Base-by-base conservation (phyloP, 1,139 yeast species). In the Debaryomycetaceae sp. region DNA sequence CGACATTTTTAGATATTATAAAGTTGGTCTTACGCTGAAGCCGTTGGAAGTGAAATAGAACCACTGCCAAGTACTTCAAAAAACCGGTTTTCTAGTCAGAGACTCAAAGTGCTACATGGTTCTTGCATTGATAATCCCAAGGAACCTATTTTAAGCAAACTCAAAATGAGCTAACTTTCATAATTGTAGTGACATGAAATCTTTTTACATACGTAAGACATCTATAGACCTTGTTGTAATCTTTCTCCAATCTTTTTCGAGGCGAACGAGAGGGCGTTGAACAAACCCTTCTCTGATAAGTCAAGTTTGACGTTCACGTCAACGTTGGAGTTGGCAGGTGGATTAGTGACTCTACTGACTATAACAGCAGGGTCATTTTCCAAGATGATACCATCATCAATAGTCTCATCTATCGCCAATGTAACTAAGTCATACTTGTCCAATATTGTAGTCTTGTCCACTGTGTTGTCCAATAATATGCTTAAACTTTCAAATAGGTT, bases 181-280 rank as follows among this genome's bases (percentile, higher is more conserved):
- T 17, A 17, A 17, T 17, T 17, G 20, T 17, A 17, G 20, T 17
- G 20, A 17, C 20, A 17, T 17, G 20, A 17, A 17, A 17, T 17
- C 20, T 17, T 17, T 17, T 17, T 11, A 27, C 31, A 11, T 27
- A 27, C 2, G 11, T 27, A 27, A 27, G 11, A 27, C 31, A 6
- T 11, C 51, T 66, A 79, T 57, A 80, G 74, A 38, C 84, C 83
- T 76, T 87, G 95, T 68, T 88, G 95, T 57, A 90, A 76, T 62
- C 89, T 83, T 64, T 91, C 97, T 46, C 95, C 84, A 45, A 91
- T 70, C 65, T 85, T 87, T 59, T 88, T 89, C 55, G 83, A 83
- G 22, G 97, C 98, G 67, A 91, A 85, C 42, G 90, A 87, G 71
- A 89, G 88, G 22, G 96, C 96, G 63, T 83, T 87, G 66, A 87